Base-by-base conservation (phyloP, 202 grass and related monocot species). In the Brachypodium distachyon region DNA sequence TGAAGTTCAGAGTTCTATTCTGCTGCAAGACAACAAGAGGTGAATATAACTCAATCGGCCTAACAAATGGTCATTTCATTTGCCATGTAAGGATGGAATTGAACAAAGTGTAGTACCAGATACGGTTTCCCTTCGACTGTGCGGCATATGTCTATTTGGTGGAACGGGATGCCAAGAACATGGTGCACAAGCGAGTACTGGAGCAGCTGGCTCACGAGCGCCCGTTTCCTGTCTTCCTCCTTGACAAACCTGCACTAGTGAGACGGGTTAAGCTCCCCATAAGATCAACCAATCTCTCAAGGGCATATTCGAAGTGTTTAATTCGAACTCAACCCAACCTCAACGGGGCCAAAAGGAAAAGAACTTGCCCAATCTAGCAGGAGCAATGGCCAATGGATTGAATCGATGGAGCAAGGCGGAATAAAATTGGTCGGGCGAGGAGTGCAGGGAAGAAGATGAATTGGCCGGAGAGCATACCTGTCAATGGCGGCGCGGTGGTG, bases 171-270 rank as follows among this genome's bases (percentile, higher is more conserved):
- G 65, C 59, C 77, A 5, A 97, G 80, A 58, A 83, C 80, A 34
- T 75, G 72, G 70, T 66, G 81, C 54, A 88, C 82, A 22, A 94
- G 78, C 2, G 80, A 68, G 65, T 88, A 90, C 62, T 92, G 89
- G 52, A 98, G 85, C 55, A 98, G 78, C 28, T 85, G 76, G 10
- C 91, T 94, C 60, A 97, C 48, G 56, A 97, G 79, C 10, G 91
- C 84, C 38, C 89, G 83, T 62, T 97, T 97, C 77, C 80, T 90
- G 70, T 97, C 95, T 2, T 92, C 89, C 18, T 88, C 72, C 51
- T 38, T 90, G 14, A 86, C 66, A 32, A 92, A 92, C 70, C 95
- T 98, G 81, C 87, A 14, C n/a, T 27, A 57, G 55, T 25, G 32
- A 64, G 57, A 27, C 18, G 64, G 39, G 62, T 22, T 25, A 3